These are phyloP conservation scores for Theileria annulata DNA, from an alignment of 169 alveolate species.

Conservation along the genomic window DNA sequence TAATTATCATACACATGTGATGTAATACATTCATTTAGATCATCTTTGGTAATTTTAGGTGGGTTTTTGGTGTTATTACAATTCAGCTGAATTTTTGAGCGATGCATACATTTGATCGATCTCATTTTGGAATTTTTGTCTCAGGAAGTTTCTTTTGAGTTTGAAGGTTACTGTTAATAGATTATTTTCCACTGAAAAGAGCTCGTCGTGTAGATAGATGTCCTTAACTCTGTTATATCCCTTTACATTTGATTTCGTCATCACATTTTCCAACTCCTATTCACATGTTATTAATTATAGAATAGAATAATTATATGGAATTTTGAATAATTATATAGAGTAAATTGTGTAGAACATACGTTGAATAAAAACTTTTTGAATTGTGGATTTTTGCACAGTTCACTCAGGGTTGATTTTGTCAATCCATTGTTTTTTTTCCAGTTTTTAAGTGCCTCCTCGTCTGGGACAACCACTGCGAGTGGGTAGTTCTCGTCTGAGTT, in stretches of 20 bases:
- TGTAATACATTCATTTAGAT: neutral
- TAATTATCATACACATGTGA: neutral
- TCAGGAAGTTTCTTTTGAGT: constrained; percentile 71
- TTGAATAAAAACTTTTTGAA: constrained; percentile 25
- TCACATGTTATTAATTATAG: constrained; percentile 52
- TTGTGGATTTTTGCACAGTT: constrained; percentile 15
- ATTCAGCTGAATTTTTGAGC: neutral
- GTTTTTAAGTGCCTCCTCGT: constrained; percentile 47
- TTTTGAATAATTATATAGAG: neutral
- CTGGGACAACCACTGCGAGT: constrained; percentile 67
- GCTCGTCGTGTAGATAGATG: constrained; percentile 67
- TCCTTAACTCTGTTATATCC: constrained; percentile 80
- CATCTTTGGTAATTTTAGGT: neutral
- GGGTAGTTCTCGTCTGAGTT: constrained; percentile 63
- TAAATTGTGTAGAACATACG: neutral
- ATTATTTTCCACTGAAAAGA: constrained; percentile 76
- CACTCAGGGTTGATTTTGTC: constrained; percentile 17
- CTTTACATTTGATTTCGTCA: constrained; percentile 58
- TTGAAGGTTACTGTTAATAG: constrained; percentile 79
- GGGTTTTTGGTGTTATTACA: neutral
- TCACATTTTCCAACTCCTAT: constrained; percentile 61
- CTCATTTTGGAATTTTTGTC: constrained; percentile 58
- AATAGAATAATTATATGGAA: no score
- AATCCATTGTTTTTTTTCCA: constrained; percentile 51
- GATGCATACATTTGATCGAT: constrained; percentile 65